Percentiles rank a stretch among this genome's conserved stretches.
phyloP scores from a whole-genome alignment of 23 red algal species.

The Gracilaria domingensis region DNA sequence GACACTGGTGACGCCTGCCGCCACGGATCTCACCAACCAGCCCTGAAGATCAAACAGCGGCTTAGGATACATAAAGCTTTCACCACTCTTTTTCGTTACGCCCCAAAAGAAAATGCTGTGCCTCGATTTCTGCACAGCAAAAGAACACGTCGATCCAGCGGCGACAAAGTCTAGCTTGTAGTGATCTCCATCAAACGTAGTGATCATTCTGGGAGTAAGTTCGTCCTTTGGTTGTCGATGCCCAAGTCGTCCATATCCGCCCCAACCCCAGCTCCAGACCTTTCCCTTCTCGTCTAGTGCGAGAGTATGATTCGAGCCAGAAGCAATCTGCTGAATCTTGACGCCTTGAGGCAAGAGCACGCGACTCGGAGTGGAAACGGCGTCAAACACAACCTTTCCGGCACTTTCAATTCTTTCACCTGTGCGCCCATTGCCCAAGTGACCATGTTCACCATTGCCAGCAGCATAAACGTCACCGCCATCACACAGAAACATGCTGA shows the following conservation, averaged over 20 bases:
- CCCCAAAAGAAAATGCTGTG: slow-evolving; percentile 73
- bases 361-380: slow-evolving; percentile 34
- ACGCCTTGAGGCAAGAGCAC: slow-evolving; percentile 35
- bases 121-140: slow-evolving; percentile 47
- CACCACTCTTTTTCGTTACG: slow-evolving; percentile 54
- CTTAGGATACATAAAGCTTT: slow-evolving; percentile 75
- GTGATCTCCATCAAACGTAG: slow-evolving; percentile 32
- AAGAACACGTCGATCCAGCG: slow-evolving; percentile 28
- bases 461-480: slow-evolving; percentile 61
- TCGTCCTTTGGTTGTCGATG: slow-evolving; percentile 74
- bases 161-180: slow-evolving; percentile 44
- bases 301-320: slow-evolving; percentile 53
- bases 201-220: slow-evolving; percentile 29
- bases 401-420: slow-evolving; percentile 49
- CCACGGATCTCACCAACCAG: slow-evolving; percentile 38
- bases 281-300: slow-evolving; percentile 65
- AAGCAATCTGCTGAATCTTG: slow-evolving; percentile 44
- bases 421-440: slow-evolving; percentile 71
- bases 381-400: slow-evolving; percentile 54
- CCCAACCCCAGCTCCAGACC: slow-evolving; percentile 83
- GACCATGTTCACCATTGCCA: slow-evolving; percentile 70
- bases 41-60: slow-evolving; percentile 65
- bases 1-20: slow-evolving; percentile 32
- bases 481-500: slow-evolving; percentile 47
- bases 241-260: slow-evolving; percentile 67